Evolutionary conservation across 2,329 filamentous ascomycete genomes (phyloP).

Genomic region (Shiraia sp.): DNA sequence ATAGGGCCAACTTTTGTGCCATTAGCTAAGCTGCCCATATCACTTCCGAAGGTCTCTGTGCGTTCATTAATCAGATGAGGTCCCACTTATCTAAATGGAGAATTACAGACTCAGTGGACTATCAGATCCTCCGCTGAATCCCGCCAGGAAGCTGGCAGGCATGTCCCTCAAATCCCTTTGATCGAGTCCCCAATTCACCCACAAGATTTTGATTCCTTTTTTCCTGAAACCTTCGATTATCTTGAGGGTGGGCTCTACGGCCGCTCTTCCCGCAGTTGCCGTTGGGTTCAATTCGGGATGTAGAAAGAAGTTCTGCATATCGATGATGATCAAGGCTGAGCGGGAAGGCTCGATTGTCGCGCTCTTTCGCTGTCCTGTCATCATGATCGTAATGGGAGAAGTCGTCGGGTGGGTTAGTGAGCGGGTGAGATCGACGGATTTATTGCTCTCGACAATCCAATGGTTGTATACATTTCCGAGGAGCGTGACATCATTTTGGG

Average conservation of each 20-base stretch:
- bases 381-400: constrained; percentile 30
- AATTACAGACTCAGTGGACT: constrained; percentile 10
- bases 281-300: constrained; percentile 14
- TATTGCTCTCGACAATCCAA: constrained; percentile 11
- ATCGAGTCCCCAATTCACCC: constrained; percentile 44
- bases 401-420: constrained; percentile 12
- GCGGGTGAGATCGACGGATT: constrained; percentile 15
- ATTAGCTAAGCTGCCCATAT: constrained; percentile 14
- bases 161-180: constrained; percentile 37
- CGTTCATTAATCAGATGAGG: background rate
- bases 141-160: constrained; percentile 30
- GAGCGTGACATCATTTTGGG: constrained; percentile 6
- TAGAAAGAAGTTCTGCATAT: constrained; percentile 47
- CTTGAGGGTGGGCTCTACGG: constrained; percentile 35
- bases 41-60: constrained; percentile 14
- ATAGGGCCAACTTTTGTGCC: constrained; percentile 31
- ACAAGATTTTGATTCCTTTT: constrained; percentile 38
- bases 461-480: constrained; percentile 20
- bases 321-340: constrained; percentile 42
- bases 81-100: background rate
- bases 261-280: constrained; percentile 11
- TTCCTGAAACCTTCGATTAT: constrained; percentile 40
- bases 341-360: constrained; percentile 28
- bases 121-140: constrained; percentile 5
- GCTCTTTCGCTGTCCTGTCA: constrained; percentile 13